Base-by-base conservation (phyloP, 1,284 basidiomycete species). In the Mycosarcoma mackinlayi region DNA sequence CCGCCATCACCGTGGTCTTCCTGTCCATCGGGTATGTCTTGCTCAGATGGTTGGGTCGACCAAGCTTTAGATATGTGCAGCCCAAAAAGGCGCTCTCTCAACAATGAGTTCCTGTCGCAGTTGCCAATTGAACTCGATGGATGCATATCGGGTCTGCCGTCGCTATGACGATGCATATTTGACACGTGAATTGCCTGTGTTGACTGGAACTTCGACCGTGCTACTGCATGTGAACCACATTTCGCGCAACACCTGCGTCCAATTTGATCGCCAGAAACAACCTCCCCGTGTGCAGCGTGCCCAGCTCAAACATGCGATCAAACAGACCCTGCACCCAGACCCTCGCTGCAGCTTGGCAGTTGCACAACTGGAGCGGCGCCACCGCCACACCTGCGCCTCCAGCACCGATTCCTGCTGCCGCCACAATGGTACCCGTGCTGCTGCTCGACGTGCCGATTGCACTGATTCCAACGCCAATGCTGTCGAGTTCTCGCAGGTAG, bases 281-380 rank as follows among this genome's bases (percentile, higher is more conserved):
- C 23, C 56, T 57, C 14, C 45, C 52, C 2, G 54, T 50, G 27
- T 61, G 64, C 38, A 55, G 28, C 33, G 63, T 53, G 2, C 38
- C 67, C 16, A 59, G 38, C 23, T 51, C 61, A 41, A 74, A 76
- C 75, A 76, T 76, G 8, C 75, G 34, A 57, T 76, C 75, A 27
- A 76, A 76, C 35, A 72, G 38, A 1, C 52, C 52, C 40, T 73
- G 66, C 0, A 71, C 63, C 75, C 75, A 76, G 4, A 56, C 48
- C 46, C 58, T 51, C 8, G 49, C 52, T 1, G 72, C 44, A n/a
- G 41, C 39, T 33, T 74, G 68, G 44, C 75, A 76, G 5, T 53
- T 57, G 19, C 55, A 58, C 35, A 65, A 24, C 13, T 48, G 49
- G 37, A 57, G 35, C 2, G 40, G 34, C 11, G 46, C 28, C 1